Evolutionary conservation across 2,329 filamentous ascomycete genomes (phyloP).

Genomic region (Cucurbitaria berberidis): DNA sequence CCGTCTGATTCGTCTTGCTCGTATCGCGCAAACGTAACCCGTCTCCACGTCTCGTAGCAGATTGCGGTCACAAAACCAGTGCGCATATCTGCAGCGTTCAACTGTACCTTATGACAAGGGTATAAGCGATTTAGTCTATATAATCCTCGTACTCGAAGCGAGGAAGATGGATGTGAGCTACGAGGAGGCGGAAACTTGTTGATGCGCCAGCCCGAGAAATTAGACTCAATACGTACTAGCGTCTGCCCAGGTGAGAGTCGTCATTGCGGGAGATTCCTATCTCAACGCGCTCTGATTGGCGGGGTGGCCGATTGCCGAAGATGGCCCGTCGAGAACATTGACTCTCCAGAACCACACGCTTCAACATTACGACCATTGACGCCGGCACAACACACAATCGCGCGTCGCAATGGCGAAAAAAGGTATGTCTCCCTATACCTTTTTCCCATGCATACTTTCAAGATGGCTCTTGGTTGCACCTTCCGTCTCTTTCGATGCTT

Average conservation of each 20-base stretch:
- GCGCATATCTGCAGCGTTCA: not conserved
- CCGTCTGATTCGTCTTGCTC: not conserved
- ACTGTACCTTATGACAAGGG: not conserved
- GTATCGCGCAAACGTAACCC: not conserved
- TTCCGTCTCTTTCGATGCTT: not conserved
- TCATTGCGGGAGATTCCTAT: not conserved
- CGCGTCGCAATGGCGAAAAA: constrained; percentile 44
- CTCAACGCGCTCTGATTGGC: constrained; percentile 3
- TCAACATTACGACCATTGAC: constrained; percentile 16
- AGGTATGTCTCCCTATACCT: constrained; percentile 28
- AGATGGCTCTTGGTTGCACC: not conserved
- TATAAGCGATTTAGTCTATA: not conserved
- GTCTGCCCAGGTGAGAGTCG: not conserved
- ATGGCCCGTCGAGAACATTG: constrained; percentile 21
- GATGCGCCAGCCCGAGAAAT: too few relatives aligned
- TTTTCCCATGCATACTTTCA: not conserved
- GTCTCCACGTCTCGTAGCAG: not conserved
- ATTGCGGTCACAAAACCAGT: not conserved
- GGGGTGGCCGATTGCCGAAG: constrained; percentile 14
- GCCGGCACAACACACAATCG: constrained; percentile 13
- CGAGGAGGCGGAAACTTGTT: too few relatives aligned
- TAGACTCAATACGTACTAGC: not conserved
- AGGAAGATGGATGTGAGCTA: not conserved
- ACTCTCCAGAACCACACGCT: constrained; percentile 28
- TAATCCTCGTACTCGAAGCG: not conserved